Percentiles rank a stretch among this genome's conserved stretches.
These are phyloP conservation scores for Porphyrellus cyaneotinctus DNA, from an alignment of 768 basidiomycete species.

Conservation along the genomic window DNA sequence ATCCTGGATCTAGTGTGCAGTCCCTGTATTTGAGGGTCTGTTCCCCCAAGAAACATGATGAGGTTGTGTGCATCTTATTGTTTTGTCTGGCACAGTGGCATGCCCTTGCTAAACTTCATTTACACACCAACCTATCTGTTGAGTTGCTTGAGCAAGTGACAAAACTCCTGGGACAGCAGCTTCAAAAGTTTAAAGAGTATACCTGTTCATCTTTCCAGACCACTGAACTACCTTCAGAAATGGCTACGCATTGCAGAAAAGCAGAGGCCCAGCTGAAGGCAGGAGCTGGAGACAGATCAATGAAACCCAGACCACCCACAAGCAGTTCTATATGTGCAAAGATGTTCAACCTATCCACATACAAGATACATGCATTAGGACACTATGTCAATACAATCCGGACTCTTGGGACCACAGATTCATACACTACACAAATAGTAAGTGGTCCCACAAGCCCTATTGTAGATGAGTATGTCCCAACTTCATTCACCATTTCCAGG, in stretches of 20 bases:
- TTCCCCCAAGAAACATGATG: slow-evolving; percentile 26
- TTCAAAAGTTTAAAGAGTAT: not conserved
- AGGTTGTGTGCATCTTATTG: slow-evolving; percentile 18
- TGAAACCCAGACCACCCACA: not conserved
- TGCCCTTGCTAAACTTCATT: slow-evolving; percentile 14
- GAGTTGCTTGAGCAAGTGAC: not conserved
- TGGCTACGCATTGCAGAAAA: not conserved
- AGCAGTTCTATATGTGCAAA: not conserved
- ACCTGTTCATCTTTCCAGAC: not conserved
- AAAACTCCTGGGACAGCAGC: not conserved
- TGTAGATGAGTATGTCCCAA: no score
- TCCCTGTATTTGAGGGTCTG: slow-evolving; percentile 39
- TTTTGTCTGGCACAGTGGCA: slow-evolving; percentile 13
- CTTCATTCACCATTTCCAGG: not conserved
- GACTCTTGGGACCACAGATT: no score
- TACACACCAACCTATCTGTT: slow-evolving; percentile 32
- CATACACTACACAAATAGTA: no score
- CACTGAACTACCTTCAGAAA: not conserved
- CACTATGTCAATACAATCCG: not conserved
- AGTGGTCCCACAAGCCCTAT: no score
- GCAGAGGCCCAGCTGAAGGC: not conserved
- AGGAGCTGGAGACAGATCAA: not conserved
- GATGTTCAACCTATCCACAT: not conserved
- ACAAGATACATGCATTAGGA: not conserved
- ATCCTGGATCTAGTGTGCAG: slow-evolving; percentile 16